Evolutionary conservation across 495 filamentous ascomycete genomes (phyloP).

Genomic region (Penicillium canariense): DNA sequence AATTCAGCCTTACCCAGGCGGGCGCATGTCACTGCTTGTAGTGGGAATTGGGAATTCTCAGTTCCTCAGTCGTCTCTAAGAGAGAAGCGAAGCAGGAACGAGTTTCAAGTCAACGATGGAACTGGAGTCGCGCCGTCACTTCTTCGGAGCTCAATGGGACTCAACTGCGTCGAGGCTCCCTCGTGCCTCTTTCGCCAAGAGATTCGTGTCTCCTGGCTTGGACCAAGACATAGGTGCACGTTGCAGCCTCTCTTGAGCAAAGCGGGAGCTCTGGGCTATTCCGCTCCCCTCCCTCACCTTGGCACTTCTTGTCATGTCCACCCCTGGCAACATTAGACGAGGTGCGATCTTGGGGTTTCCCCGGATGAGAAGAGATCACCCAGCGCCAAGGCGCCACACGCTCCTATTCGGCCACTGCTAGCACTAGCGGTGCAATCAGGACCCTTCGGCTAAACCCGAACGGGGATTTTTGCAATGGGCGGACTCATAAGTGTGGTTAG

Average conservation of each 20-base stretch:
- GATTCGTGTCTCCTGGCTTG: background rate
- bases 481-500: background rate
- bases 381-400: background rate
- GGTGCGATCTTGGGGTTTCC: background rate
- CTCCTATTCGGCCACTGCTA: slow-evolving; percentile 4
- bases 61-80: too few relatives aligned
- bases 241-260: background rate
- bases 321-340: slow-evolving; percentile 6
- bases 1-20: too few relatives aligned
- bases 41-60: background rate
- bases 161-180: too few relatives aligned
- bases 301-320: background rate
- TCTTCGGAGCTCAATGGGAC: too few relatives aligned
- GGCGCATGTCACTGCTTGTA: too few relatives aligned
- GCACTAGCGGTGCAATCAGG: background rate
- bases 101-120: too few relatives aligned
- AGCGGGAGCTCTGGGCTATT: background rate
- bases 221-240: background rate
- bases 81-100: too few relatives aligned
- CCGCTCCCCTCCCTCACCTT: background rate
- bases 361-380: slow-evolving; percentile 1
- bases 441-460: slow-evolving; percentile 5
- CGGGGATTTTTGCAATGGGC: background rate
- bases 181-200: too few relatives aligned
- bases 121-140: too few relatives aligned